Evolutionary conservation across 2,329 filamentous ascomycete genomes (phyloP).

Genomic region (Fusarium agapanthi): DNA sequence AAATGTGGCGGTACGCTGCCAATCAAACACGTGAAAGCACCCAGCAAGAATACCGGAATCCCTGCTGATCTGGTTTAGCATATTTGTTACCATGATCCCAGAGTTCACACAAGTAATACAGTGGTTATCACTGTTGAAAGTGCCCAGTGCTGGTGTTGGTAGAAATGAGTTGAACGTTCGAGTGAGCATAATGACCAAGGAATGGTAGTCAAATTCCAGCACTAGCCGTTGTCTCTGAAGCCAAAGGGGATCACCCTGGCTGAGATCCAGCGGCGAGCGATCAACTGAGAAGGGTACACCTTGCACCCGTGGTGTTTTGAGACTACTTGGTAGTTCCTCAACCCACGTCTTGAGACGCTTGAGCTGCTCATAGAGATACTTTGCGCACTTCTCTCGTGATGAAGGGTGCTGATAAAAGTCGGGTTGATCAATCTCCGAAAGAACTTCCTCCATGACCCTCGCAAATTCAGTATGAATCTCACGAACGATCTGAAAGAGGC

Average conservation of each 20-base stretch:
- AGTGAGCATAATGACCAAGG: conserved; percentile 49
- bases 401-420: conserved; percentile 39
- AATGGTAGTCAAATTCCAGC: conserved; percentile 55
- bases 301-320: conserved; percentile 50
- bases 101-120: conserved; percentile 38
- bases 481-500: conserved; percentile 25
- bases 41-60: conserved; percentile 42
- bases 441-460: conserved; percentile 19
- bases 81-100: conserved; percentile 41
- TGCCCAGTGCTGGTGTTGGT: conserved; percentile 39
- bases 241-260: conserved; percentile 52
- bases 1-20: conserved; percentile 42
- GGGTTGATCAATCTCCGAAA: conserved; percentile 17
- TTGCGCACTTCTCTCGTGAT: conserved; percentile 41
- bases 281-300: conserved; percentile 51
- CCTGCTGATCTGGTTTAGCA: conserved; percentile 40
- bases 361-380: conserved; percentile 39
- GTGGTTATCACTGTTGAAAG: conserved; percentile 39
- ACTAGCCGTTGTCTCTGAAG: conserved; percentile 53
- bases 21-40: conserved; percentile 41
- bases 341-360: conserved; percentile 45
- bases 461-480: conserved; percentile 29
- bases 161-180: conserved; percentile 52
- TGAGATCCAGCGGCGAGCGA: conserved; percentile 41
- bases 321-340: conserved; percentile 46